Evolutionary conservation across 2,329 filamentous ascomycete species (phyloP).

Genomic region (Cercospora sp.): DNA sequence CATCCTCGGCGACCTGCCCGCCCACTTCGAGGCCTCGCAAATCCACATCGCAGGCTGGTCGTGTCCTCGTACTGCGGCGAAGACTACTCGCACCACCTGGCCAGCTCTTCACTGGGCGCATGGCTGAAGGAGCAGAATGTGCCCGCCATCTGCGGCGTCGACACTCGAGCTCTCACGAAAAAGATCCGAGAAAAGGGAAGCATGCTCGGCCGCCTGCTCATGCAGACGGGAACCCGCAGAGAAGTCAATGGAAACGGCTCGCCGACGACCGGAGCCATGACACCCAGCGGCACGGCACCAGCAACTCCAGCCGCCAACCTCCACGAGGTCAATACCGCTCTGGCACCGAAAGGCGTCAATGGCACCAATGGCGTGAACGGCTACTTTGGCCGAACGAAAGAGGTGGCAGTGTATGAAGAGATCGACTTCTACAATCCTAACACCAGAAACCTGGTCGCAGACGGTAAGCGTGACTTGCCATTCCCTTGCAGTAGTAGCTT

Average conservation of each 20-base stretch:
- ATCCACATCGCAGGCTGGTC: slow-evolving; percentile 94
- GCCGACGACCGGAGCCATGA: slow-evolving; percentile 31
- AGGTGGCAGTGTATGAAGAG: slow-evolving; percentile 63
- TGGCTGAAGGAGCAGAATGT: slow-evolving; percentile 97
- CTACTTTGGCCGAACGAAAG: slow-evolving; percentile 36
- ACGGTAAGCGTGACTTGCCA: slow-evolving; percentile 66
- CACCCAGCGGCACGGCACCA: slow-evolving; percentile 39
- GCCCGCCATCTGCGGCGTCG: slow-evolving; percentile 91
- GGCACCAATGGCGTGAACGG: slow-evolving; percentile 40
- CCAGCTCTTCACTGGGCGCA: slow-evolving; percentile 81
- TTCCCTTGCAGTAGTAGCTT: slow-evolving; percentile 30
- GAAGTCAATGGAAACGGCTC: slow-evolving; percentile 38
- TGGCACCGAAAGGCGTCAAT: slow-evolving; percentile 32
- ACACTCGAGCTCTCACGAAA: slow-evolving; percentile 92
- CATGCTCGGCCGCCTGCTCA: slow-evolving; percentile 89
- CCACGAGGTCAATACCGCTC: slow-evolving; percentile 32
- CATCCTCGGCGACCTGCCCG: slow-evolving; percentile 80
- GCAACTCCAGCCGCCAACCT: slow-evolving; percentile 43
- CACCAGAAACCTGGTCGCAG: slow-evolving; percentile 84
- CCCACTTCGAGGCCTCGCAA: slow-evolving; percentile 87
- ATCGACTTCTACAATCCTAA: slow-evolving; percentile 93
- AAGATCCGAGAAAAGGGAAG: slow-evolving; percentile 90
- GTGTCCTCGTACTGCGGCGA: slow-evolving; percentile 91
- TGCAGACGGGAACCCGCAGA: slow-evolving; percentile 59
- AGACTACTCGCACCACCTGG: slow-evolving; percentile 92